Conservation (phyloP, 2,329 filamentous ascomycete species). For the Pseudogymnoascus sp. region DNA sequence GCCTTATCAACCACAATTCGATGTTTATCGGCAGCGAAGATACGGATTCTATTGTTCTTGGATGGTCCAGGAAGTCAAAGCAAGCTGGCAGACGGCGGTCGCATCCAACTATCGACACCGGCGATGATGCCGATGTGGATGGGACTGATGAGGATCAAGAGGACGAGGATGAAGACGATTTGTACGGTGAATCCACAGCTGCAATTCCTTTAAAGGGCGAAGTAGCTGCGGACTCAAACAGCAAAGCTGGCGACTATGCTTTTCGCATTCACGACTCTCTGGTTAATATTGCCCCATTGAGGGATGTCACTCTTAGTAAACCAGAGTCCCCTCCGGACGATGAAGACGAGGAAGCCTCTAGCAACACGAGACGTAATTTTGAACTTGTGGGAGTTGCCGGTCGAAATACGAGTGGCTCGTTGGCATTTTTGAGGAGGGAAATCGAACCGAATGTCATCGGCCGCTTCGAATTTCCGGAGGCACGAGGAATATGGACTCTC, state of each 20-base stretch:
- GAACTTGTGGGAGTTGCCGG: conserved; percentile 57
- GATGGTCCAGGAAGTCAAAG: conserved; percentile 64
- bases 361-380: conserved; percentile 47
- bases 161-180: conserved; percentile 46
- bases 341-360: conserved; percentile 37
- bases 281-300: conserved; percentile 71
- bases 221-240: conserved; percentile 29
- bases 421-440: conserved; percentile 71
- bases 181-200: conserved; percentile 50
- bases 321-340: conserved; percentile 37
- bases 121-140: conserved; percentile 47
- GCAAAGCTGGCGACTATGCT: conserved; percentile 55
- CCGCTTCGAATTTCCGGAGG: conserved; percentile 64
- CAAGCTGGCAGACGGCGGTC: conserved; percentile 57
- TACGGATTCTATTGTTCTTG: conserved; percentile 71
- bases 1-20: conserved; percentile 57
- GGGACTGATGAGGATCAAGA: conserved; percentile 47
- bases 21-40: conserved; percentile 84
- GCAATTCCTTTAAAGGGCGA: conserved; percentile 33
- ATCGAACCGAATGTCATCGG: conserved; percentile 67
- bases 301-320: conserved; percentile 63
- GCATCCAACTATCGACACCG: conserved; percentile 42
- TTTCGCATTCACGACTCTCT: conserved; percentile 75
- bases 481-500: conserved; percentile 75
- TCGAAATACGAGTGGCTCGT: conserved; percentile 55